Evolutionary conservation across 148 eudicot genomes (phyloP), one percentile per base, ranked within the genome.

Genomic region (Nepenthes gracilis): DNA sequence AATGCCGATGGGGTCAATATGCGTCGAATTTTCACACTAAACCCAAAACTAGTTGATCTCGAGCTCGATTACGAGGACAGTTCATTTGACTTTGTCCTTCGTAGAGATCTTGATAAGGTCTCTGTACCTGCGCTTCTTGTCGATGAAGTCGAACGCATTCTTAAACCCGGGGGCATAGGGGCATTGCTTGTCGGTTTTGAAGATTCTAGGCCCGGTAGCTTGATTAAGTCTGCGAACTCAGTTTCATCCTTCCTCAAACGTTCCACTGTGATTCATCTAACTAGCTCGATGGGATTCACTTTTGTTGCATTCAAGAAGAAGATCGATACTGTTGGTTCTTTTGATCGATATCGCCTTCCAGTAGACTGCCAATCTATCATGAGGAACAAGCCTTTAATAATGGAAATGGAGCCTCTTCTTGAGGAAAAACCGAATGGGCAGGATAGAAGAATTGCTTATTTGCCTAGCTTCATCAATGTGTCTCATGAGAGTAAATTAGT

Each of bases 91-190:
- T 84, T 90, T 33, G 87, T 84, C 63, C 73, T 86, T 55, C 75
- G 83, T 0, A 72, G 81, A 64, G 95, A 81, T 69, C 77, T 90
- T 47, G 88, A 82, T 60, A 74, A 76, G 81, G 85, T 85, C 36
- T 77, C 86, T 2, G 78, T 87, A 15, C 97, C 95, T 1, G 85
- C 88, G 8, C 81, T 90, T 45, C 81, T 87, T 35, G 87, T 84
- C 59, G 67, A 61, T 47, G 97, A 90, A 76, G 78, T 90, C 9
- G 97, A 90, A 74, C 91, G 97, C 12, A 70, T 90, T 60, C 75
- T 90, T 23, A 80, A 81, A n/a, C 85, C 97, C 0, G 88, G 86
- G 43, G 97, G 95, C 9, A 63, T 74, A 6, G 95, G 87, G 32
- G 97, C 88, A 36, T 62, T 90, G 75, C 80, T 87, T 37, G 77